Base-by-base conservation (phyloP, 805 yeast genomes). In the Isabelozyma gotoi region DNA sequence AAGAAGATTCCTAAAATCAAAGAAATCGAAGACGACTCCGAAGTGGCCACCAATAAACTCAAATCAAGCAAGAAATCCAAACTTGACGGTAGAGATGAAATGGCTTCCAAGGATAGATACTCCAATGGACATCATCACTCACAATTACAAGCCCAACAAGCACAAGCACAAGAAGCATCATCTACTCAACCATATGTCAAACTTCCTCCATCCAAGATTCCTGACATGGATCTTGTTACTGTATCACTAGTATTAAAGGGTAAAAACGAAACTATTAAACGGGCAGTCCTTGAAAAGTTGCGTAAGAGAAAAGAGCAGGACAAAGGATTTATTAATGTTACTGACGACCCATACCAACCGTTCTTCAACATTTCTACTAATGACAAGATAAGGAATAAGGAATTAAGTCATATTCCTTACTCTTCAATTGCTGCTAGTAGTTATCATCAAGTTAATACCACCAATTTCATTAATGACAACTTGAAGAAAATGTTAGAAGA, bases 341-440 rank as follows among this genome's bases (percentile, higher is more conserved):
- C 97, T 2, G 96, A 90, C 67, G 91, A 87, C 66, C 85, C 94
- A 12, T 80, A 80, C 57, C 86, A 84, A 57, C 97, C 97, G 11
- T 82, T 77, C 43, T 84, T 88, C 60, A 82, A 87, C 49, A 77
- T 88, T 41, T 75, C 83, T 5, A 67, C 73, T 7, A 73, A 81
- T 40, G 78, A 82, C 19, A 71, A 73, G 27, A 70, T 64, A 18
- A 58, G 66, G 18, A 46, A 50, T 27, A 64, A 77, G 38, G 86
- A 84, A 47, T 65, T 82, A 33, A 68, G 73, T 16, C 90, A 85
- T 56, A 74, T 88, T 1, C 92, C 96, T 3, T 88, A 85, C 58
- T 84, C 94, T 10, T 85, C 96, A 0, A 84, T 88, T 33, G 73
- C 74, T 1, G 79, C 90, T 0, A 76, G 87, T 1, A 78, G 85